These are phyloP conservation scores for Cucurbita ficifolia DNA, from an alignment of 306 rosid genomes.

Conservation along the genomic window DNA sequence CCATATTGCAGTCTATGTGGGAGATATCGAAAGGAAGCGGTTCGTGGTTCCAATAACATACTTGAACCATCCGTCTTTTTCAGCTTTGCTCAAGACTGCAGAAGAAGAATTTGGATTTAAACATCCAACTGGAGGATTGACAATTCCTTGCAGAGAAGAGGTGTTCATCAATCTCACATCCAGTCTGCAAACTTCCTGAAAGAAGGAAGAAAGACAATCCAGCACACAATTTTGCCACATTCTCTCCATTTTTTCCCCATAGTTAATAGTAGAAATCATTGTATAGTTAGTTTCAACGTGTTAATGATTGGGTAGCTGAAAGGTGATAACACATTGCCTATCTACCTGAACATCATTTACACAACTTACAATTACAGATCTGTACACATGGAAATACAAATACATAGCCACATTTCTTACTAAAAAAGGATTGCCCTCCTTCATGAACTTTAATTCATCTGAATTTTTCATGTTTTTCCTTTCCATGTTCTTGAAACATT, in stretches of 20 bases:
- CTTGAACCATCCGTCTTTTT: slow-evolving; percentile 26
- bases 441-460: background rate
- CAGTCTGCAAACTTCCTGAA: slow-evolving; percentile 3
- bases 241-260: background rate
- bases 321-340: background rate
- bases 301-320: background rate
- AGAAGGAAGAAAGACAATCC: background rate
- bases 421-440: background rate
- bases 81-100: slow-evolving; percentile 17
- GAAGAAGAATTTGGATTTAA: slow-evolving; percentile 36
- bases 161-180: slow-evolving; percentile 14
- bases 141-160: slow-evolving; percentile 30
- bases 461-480: background rate
- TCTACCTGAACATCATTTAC: background rate
- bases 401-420: background rate
- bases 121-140: slow-evolving; percentile 44
- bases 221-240: background rate
- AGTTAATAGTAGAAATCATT: background rate
- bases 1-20: slow-evolving; percentile 28
- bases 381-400: background rate
- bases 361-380: background rate
- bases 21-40: slow-evolving; percentile 22
- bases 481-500: background rate
- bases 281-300: slow-evolving; percentile 1
- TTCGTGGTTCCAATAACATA: slow-evolving; percentile 25